Evolutionary conservation across 108 stramenopile species (phyloP).

Genomic region (Discostella stelligeroides): DNA sequence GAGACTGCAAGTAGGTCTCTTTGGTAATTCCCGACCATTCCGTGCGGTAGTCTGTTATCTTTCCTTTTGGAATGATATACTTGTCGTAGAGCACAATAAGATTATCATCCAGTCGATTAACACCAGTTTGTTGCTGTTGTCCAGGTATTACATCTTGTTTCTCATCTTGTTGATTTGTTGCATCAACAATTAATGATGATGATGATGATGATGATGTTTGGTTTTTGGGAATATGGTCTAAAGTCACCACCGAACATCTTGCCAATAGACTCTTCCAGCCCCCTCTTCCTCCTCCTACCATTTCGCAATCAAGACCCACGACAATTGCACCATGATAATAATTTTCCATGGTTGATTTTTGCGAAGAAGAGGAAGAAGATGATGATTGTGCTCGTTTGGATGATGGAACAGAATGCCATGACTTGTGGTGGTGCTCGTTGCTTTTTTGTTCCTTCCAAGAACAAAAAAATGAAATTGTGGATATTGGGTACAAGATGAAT

Average conservation of each 20-base stretch:
- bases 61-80: slow-evolving; percentile 47
- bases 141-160: too few species aligned
- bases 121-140: too few species aligned
- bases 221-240: slow-evolving; percentile 25
- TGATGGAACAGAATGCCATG: too few species aligned
- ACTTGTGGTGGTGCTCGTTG: too few species aligned
- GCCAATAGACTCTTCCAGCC: slow-evolving; percentile 46
- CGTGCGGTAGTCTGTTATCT: slow-evolving; percentile 55
- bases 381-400: too few species aligned
- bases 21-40: slow-evolving; percentile 53
- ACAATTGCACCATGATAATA: slow-evolving; percentile 39
- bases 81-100: slow-evolving; percentile 53
- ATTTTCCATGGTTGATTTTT: slow-evolving; percentile 5
- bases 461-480: too few species aligned
- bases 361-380: not conserved
- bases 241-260: slow-evolving; percentile 46
- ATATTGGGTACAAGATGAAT: too few species aligned
- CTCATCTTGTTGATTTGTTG: too few species aligned
- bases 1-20: slow-evolving; percentile 26
- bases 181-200: too few species aligned
- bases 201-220: too few species aligned
- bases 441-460: too few species aligned
- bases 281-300: slow-evolving; percentile 52
- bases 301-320: slow-evolving; percentile 57
- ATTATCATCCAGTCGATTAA: slow-evolving; percentile 23